These are phyloP conservation scores for Spathaspora passalidarum DNA, from an alignment of 805 yeast genomes.

Conservation along the genomic window DNA sequence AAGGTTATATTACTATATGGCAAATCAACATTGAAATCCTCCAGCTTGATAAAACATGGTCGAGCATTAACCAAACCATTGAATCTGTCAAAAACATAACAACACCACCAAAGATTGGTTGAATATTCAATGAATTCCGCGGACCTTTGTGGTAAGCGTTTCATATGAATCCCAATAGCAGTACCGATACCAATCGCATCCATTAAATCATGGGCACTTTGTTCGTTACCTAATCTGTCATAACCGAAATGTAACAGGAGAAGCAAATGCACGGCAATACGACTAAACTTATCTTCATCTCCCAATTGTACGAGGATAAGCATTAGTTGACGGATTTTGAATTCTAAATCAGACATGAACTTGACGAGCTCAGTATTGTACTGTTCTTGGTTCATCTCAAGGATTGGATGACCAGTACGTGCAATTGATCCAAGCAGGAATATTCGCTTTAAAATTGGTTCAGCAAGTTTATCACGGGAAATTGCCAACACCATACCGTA, in stretches of 20 bases:
- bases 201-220: conserved; percentile 27
- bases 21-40: conserved; percentile 31
- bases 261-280: conserved; percentile 20
- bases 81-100: conserved; percentile 30
- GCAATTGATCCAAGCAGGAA: conserved; percentile 12
- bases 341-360: conserved; percentile 24
- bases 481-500: conserved; percentile 28
- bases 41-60: conserved; percentile 24
- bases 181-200: conserved; percentile 25
- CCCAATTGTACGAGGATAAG: conserved; percentile 28
- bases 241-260: conserved; percentile 24
- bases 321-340: conserved; percentile 31
- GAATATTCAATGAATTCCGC: conserved; percentile 15
- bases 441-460: conserved; percentile 20
- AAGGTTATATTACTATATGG: conserved; percentile 24
- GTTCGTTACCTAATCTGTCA: conserved; percentile 27
- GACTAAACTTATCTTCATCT: conserved; percentile 24
- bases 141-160: conserved; percentile 10
- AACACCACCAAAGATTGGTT: conserved; percentile 32
- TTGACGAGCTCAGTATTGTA: conserved; percentile 4
- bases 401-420: conserved; percentile 1
- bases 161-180: conserved; percentile 26
- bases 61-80: conserved; percentile 27
- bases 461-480: conserved; percentile 24
- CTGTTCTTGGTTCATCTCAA: conserved; percentile 4